Evolutionary conservation across 768 basidiomycete genomes (phyloP).

Genomic region (Termitomyces sp.): DNA sequence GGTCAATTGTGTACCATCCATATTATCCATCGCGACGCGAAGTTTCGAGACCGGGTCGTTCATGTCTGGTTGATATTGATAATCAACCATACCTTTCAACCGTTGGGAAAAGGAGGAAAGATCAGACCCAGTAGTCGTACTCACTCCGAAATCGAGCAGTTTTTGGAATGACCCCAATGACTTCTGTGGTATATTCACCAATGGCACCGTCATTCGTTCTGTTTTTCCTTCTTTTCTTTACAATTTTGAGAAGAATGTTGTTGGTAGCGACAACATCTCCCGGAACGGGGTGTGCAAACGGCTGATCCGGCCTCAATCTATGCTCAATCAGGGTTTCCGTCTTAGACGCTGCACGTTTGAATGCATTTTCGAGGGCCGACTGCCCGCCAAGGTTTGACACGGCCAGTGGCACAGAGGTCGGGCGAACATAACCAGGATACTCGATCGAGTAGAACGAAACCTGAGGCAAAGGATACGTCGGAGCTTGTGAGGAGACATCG

Average conservation of each 20-base stretch:
- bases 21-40: slow-evolving; percentile 65
- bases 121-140: slow-evolving; percentile 20
- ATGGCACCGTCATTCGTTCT: slow-evolving; percentile 26
- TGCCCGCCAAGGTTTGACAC: slow-evolving; percentile 68
- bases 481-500: slow-evolving; percentile 15
- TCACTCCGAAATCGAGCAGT: slow-evolving; percentile 88
- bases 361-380: slow-evolving; percentile 65
- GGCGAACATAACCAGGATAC: slow-evolving; percentile 82
- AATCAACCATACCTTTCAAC: slow-evolving; percentile 83
- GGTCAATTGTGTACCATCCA: slow-evolving; percentile 64
- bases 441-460: slow-evolving; percentile 76
- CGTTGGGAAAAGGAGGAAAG: neutral
- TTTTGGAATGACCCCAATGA: slow-evolving; percentile 72
- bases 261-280: slow-evolving; percentile 74
- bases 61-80: slow-evolving; percentile 76
- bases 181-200: slow-evolving; percentile 73
- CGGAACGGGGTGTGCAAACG: slow-evolving; percentile 78
- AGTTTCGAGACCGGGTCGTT: slow-evolving; percentile 68
- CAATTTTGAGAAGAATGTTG: slow-evolving; percentile 84
- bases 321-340: slow-evolving; percentile 71
- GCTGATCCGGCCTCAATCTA: slow-evolving; percentile 64
- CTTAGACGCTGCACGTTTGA: slow-evolving; percentile 63
- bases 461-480: slow-evolving; percentile 44
- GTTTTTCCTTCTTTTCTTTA: slow-evolving; percentile 58
- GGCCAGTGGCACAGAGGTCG: slow-evolving; percentile 55